Conservation (phyloP, 129 eudicot species). For the Chrysanthemum makinoi region DNA sequence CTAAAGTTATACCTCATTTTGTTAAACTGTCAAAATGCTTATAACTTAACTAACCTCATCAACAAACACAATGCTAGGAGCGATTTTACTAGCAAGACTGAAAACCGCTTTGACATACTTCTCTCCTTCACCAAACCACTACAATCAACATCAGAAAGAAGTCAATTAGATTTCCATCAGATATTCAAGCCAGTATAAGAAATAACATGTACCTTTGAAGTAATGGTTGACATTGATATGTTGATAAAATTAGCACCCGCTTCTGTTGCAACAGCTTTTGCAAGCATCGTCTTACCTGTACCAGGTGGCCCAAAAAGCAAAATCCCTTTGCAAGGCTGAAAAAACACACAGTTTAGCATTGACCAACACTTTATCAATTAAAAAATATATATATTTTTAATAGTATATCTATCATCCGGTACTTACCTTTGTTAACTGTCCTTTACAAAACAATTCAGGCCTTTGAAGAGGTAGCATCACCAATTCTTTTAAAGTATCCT, state of each 20-base stretch:
- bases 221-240: constrained; percentile 84
- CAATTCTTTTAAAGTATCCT: constrained; percentile 82
- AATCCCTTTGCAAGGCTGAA: constrained; percentile 91
- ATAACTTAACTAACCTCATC: constrained; percentile 67
- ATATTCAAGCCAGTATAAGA: too few species aligned
- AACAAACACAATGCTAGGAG: constrained; percentile 82
- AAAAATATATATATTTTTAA: not conserved
- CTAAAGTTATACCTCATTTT: too few species aligned
- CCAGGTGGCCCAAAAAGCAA: constrained; percentile 97
- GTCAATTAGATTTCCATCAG: too few species aligned
- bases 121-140: constrained; percentile 99
- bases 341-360: not conserved
- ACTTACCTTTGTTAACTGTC: constrained; percentile 80
- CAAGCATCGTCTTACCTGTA: constrained; percentile 96
- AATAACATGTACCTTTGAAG: constrained; percentile 57
- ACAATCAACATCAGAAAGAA: not conserved
- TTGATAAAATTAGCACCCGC: constrained; percentile 95
- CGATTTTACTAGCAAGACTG: constrained; percentile 85
- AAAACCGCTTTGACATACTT: constrained; percentile 90
- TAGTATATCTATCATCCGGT: not conserved
- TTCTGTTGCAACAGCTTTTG: constrained; percentile 94
- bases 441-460: constrained; percentile 86
- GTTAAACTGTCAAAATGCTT: not conserved
- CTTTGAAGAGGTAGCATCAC: constrained; percentile 94
- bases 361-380: not conserved